Percentiles rank a stretch among this genome's conserved stretches.
Evolutionary conservation across 495 filamentous ascomycete genomes (phyloP).

Genomic region (Xylaria venustula): DNA sequence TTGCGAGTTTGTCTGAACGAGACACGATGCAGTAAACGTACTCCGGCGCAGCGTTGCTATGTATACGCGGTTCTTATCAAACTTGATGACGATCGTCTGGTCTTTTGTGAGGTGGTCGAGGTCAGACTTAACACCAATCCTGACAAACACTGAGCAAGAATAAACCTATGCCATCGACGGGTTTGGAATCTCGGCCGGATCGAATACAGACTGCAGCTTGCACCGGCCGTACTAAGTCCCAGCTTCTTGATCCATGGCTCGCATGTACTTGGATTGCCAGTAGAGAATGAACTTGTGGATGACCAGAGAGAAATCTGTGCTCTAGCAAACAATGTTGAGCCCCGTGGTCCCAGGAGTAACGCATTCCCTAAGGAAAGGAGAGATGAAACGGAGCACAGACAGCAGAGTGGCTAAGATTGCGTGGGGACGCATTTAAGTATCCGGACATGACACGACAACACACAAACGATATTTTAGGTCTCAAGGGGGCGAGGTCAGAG

Average conservation of each 20-base stretch:
- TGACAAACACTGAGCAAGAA: neutral
- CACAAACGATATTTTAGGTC: neutral
- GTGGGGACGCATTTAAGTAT: neutral
- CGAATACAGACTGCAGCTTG: neutral
- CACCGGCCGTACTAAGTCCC: neutral
- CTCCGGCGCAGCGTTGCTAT: neutral
- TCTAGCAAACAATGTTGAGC: neutral
- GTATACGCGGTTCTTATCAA: neutral
- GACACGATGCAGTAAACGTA: constrained; percentile 2
- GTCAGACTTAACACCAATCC: neutral
- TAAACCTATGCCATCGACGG: neutral
- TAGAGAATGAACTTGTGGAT: neutral
- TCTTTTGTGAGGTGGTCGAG: neutral
- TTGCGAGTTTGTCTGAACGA: constrained; percentile 16
- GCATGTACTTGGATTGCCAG: neutral
- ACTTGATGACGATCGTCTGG: neutral
- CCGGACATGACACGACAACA: neutral
- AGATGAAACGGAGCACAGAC: neutral
- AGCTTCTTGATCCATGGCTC: neutral
- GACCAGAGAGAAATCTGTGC: neutral
- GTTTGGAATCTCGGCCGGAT: neutral
- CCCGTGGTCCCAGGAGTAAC: neutral
- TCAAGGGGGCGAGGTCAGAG: neutral
- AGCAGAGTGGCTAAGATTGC: neutral
- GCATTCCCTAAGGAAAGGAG: neutral